Evolutionary conservation across 2,329 filamentous ascomycete species (phyloP).

Genomic region (Phoma sp.): DNA sequence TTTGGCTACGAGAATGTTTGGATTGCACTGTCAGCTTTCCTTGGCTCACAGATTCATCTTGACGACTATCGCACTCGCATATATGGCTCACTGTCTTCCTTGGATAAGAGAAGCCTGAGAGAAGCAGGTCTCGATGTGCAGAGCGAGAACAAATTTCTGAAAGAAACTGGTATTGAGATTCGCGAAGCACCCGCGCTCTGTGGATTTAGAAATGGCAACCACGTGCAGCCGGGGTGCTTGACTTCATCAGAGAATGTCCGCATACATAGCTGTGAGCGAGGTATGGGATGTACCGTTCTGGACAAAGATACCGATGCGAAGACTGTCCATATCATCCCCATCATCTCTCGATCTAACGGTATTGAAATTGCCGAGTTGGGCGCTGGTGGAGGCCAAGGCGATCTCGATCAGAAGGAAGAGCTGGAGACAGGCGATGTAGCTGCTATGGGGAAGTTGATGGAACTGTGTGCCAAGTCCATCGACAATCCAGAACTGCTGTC

Average conservation of each 20-base stretch:
- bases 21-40: slow-evolving; percentile 76
- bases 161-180: slow-evolving; percentile 50
- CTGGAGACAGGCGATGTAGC: slow-evolving; percentile 63
- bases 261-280: slow-evolving; percentile 87
- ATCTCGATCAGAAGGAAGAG: slow-evolving; percentile 73
- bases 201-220: slow-evolving; percentile 79
- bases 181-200: slow-evolving; percentile 71
- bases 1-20: slow-evolving; percentile 94
- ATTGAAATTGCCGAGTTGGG: slow-evolving; percentile 75
- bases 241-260: slow-evolving; percentile 68
- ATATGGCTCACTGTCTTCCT: slow-evolving; percentile 66
- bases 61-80: slow-evolving; percentile 80
- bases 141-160: slow-evolving; percentile 30
- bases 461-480: slow-evolving; percentile 56
- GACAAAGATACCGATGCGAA: slow-evolving; percentile 54
- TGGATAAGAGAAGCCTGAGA: slow-evolving; percentile 29
- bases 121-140: slow-evolving; percentile 50
- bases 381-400: slow-evolving; percentile 79
- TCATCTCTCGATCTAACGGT: slow-evolving; percentile 72
- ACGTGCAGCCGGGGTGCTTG: slow-evolving; percentile 72
- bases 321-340: slow-evolving; percentile 79
- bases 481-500: slow-evolving; percentile 43
- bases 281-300: slow-evolving; percentile 65
- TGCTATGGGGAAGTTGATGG: slow-evolving; percentile 61
- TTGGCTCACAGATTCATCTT: slow-evolving; percentile 78